These are phyloP conservation scores for Venustampulla echinocandica DNA, from an alignment of 495 filamentous ascomycete genomes.

Conservation along the genomic window DNA sequence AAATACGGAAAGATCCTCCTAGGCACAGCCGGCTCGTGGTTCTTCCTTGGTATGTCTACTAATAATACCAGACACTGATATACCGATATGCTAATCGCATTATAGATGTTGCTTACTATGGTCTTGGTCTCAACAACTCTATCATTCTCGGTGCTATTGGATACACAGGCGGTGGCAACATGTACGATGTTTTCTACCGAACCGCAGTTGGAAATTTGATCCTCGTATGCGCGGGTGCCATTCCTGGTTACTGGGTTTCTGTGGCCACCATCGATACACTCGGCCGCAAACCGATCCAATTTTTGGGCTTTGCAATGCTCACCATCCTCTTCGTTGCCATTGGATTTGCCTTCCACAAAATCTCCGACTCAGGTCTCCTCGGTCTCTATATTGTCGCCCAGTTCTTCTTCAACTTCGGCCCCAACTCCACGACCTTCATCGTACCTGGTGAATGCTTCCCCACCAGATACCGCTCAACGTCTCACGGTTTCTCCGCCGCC, in stretches of 20 bases:
- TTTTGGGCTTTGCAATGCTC: slow-evolving; percentile 59
- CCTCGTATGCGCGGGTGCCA: slow-evolving; percentile 63
- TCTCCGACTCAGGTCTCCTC: slow-evolving; percentile 38
- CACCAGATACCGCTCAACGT: slow-evolving; percentile 74
- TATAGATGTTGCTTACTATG: slow-evolving; percentile 15
- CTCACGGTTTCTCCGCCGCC: slow-evolving; percentile 79
- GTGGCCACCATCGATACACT: slow-evolving; percentile 60
- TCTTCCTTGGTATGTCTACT: slow-evolving; percentile 52
- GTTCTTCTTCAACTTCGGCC: slow-evolving; percentile 81
- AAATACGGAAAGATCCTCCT: slow-evolving; percentile 62
- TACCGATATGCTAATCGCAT: background rate
- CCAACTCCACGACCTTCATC: slow-evolving; percentile 86
- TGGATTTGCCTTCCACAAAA: slow-evolving; percentile 59
- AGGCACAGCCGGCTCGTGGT: slow-evolving; percentile 74
- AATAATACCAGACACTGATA: background rate
- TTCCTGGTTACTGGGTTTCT: slow-evolving; percentile 72
- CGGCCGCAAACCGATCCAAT: slow-evolving; percentile 61
- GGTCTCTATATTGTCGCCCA: slow-evolving; percentile 66
- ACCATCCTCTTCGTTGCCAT: slow-evolving; percentile 68
- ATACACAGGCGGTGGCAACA: slow-evolving; percentile 46
- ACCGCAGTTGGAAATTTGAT: slow-evolving; percentile 68
- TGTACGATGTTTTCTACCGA: slow-evolving; percentile 59
- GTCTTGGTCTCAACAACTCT: slow-evolving; percentile 54
- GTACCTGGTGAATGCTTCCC: slow-evolving; percentile 88
- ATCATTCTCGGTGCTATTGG: slow-evolving; percentile 60